A percentile compares a stretch with the other conserved stretches of the same genome.
These are phyloP conservation scores for Rhodomyrtus psidioides DNA, from an alignment of 441 rosid genomes.

Conservation along the genomic window DNA sequence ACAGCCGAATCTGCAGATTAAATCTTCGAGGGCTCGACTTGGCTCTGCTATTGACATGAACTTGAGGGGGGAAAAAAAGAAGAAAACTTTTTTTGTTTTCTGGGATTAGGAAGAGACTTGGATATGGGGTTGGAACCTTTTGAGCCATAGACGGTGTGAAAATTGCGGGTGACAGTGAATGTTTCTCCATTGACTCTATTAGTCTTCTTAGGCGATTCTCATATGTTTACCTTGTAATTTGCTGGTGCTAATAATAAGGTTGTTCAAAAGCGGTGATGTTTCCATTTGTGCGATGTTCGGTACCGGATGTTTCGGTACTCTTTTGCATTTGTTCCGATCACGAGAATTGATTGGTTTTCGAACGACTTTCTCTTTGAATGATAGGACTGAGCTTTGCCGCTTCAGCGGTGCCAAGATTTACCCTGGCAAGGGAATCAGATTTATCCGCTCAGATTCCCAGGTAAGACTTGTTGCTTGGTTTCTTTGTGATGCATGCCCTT, in stretches of 20 bases:
- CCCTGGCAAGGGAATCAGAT: conserved; percentile 8
- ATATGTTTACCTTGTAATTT: background rate
- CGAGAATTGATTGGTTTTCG: background rate
- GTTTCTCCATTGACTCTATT: background rate
- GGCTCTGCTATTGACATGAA: background rate
- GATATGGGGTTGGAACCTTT: background rate
- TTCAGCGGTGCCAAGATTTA: conserved; percentile 10
- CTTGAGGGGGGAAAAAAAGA: background rate
- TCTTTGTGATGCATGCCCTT: background rate
- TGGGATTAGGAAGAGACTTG: background rate
- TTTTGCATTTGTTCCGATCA: background rate
- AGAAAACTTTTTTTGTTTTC: background rate
- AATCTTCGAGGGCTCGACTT: background rate
- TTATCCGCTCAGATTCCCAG: conserved; percentile 11
- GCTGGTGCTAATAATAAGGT: background rate
- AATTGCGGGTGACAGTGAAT: background rate
- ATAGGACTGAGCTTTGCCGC: conserved; percentile 10
- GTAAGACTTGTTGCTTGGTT: background rate
- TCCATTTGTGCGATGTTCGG: too few relatives aligned
- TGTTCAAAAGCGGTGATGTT: background rate
- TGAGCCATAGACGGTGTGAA: background rate
- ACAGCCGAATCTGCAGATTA: background rate
- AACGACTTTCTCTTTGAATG: background rate
- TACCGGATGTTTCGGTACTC: background rate
- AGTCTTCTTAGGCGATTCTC: background rate